A percentile compares a stretch with the other conserved stretches of the same genome.
Evolutionary conservation across 306 rosid species (phyloP).

Genomic region (Trifolium fragiferum): DNA sequence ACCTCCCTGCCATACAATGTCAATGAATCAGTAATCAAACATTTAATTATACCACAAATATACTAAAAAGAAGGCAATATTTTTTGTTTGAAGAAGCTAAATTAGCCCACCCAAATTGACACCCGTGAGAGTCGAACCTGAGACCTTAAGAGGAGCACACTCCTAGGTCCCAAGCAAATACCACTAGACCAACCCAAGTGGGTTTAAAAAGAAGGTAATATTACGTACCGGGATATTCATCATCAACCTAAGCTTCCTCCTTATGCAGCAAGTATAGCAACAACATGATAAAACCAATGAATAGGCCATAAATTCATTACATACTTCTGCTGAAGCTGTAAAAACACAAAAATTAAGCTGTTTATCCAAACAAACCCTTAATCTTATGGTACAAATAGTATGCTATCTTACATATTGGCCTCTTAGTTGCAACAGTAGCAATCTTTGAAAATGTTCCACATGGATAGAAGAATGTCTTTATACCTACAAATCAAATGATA

Average conservation of each 20-base stretch:
- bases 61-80: too few species aligned
- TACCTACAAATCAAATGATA: slow-evolving; percentile 60
- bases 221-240: slow-evolving; percentile 88
- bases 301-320: slow-evolving; percentile 93
- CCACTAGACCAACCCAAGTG: too few species aligned
- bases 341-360: slow-evolving; percentile 24
- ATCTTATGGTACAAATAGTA: too few species aligned
- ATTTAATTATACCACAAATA: neutral
- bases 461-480: slow-evolving; percentile 85
- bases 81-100: too few species aligned
- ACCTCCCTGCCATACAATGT: slow-evolving; percentile 73
- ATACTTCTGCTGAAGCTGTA: slow-evolving; percentile 86
- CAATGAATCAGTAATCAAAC: slow-evolving; percentile 10
- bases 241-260: slow-evolving; percentile 85
- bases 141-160: too few species aligned
- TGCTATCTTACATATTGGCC: slow-evolving; percentile 64
- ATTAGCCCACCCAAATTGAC: too few species aligned
- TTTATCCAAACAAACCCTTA: too few species aligned
- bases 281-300: slow-evolving; percentile 85
- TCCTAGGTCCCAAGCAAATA: too few species aligned
- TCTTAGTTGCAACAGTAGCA: slow-evolving; percentile 80
- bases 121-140: too few species aligned
- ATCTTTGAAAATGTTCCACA: slow-evolving; percentile 93
- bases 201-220: too few species aligned
- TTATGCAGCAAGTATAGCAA: slow-evolving; percentile 91